Base-by-base conservation (phyloP, 331 rosid species). In the Saraca asoca region DNA sequence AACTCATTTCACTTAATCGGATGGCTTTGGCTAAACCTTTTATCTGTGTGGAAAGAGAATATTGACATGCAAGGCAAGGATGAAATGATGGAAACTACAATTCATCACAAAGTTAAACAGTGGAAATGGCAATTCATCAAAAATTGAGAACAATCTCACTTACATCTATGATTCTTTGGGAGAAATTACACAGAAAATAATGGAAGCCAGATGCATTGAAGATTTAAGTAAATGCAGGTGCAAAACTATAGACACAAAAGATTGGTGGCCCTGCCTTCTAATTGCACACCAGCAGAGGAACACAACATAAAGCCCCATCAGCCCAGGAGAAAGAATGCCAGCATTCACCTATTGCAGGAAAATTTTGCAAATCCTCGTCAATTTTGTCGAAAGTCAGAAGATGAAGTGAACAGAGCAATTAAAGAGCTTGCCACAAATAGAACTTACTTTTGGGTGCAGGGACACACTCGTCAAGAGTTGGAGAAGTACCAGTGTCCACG, bases 221-320 rank as follows among this genome's bases (percentile, higher is more conserved):
- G 51, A 58, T 31, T 33, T 31, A 58, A 34, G 63, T 58, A 8
- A 14, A 49, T 54, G 19, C 5, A 43, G 45, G 50, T n/a, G 12
- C 20, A 62, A 58, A 66, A 71, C 51, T 41, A 33, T 45, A 58
- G 56, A 11, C 33, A 35, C 5, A 24, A 58, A 57, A 61, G 66
- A 71, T 48, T 66, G 56, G 58, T 66, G 49, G 50, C 56, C 71
- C 12, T 86, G 57, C 99, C 99, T 90, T 79, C 97, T 80, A 76
- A 94, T 79, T 51, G 99, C 99, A 79, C 90, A 75, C 99, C 99
- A 94, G 82, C 99, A 94, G 78, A 94, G 88, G 77, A 81, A 94
- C 33, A 88, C 91, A 42, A 85, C 85, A 68, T 94, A 94, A n/a
- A 94, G 96, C 29, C 99, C 99, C 99, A 94, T 90, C 51, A 94